Evolutionary conservation across 441 rosid species (phyloP).

Genomic region (Raphanus hybrid): DNA sequence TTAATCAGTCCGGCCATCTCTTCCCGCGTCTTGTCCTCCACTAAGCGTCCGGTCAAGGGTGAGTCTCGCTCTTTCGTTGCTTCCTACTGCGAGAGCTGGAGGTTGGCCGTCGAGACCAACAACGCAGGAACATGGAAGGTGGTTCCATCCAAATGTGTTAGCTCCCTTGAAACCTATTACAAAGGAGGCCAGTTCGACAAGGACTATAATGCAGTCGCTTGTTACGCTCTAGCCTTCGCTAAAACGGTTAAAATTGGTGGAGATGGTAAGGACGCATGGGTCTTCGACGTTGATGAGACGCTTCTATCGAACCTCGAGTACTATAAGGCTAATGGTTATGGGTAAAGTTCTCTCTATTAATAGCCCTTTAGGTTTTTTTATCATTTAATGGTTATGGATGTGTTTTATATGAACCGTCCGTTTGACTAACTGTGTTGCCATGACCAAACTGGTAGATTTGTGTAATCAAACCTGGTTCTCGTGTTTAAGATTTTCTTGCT

Average conservation of each 20-base stretch:
- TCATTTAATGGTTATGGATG: neutral
- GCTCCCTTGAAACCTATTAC: neutral
- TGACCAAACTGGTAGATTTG: neutral
- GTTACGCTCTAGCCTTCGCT: neutral
- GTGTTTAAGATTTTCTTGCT: neutral
- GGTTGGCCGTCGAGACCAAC: neutral
- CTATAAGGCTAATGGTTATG: slow-evolving; percentile 3
- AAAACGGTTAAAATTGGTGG: neutral
- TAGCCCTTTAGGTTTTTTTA: neutral
- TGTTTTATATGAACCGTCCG: neutral
- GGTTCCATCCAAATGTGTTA: slow-evolving; percentile 5
- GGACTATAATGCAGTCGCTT: neutral
- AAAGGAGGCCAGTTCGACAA: neutral
- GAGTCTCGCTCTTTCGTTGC: neutral
- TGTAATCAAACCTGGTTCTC: neutral
- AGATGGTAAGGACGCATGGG: neutral
- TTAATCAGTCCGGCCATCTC: neutral
- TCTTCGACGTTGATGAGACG: slow-evolving; percentile 5
- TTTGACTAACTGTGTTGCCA: neutral
- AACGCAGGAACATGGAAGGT: neutral
- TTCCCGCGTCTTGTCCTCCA: neutral
- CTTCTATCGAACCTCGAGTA: neutral
- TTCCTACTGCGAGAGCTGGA: slow-evolving; percentile 1
- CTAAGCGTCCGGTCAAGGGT: neutral
- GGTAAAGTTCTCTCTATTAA: neutral